A percentile compares a stretch with the other conserved stretches of the same genome.
phyloP scores from a whole-genome alignment of 2,329 filamentous ascomycete genomes.

The Thielaviopsis populi region DNA sequence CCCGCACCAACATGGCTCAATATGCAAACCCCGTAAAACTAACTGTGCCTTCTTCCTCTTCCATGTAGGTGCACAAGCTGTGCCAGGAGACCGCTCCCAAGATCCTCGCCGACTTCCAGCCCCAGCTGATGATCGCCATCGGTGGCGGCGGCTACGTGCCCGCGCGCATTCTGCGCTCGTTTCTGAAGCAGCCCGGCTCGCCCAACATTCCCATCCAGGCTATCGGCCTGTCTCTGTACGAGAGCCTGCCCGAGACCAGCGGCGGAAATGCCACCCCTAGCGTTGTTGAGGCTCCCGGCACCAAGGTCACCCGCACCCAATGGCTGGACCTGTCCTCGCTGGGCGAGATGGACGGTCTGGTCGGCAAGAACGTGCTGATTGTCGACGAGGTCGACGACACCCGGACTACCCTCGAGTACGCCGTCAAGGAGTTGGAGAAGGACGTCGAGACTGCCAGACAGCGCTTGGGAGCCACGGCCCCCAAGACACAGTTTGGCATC shows the following conservation, averaged over 20 bases:
- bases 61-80: conserved; percentile 76
- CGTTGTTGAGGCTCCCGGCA: conserved; percentile 59
- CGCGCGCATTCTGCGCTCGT: conserved; percentile 89
- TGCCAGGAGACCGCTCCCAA: conserved; percentile 71
- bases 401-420: conserved; percentile 84
- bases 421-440: conserved; percentile 84
- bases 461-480: conserved; percentile 47
- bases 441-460: conserved; percentile 72
- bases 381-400: conserved; percentile 96
- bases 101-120: conserved; percentile 75
- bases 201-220: conserved; percentile 99
- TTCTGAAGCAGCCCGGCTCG: conserved; percentile 74
- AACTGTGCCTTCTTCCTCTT: conserved; percentile 8
- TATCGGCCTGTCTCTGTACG: conserved; percentile 94
- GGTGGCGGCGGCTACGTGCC: conserved; percentile 95
- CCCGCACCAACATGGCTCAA: neutral
- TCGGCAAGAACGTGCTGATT: conserved; percentile 82
- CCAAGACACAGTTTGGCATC: conserved; percentile 76
- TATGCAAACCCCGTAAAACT: neutral
- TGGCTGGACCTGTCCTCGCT: conserved; percentile 86
- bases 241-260: conserved; percentile 50
- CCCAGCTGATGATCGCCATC: conserved; percentile 96
- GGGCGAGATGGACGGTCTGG: conserved; percentile 69
- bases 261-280: conserved; percentile 32
- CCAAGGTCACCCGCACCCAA: conserved; percentile 92